Base-by-base conservation (phyloP, 2,329 filamentous ascomycete genomes). In the Colletotrichum camelliae region DNA sequence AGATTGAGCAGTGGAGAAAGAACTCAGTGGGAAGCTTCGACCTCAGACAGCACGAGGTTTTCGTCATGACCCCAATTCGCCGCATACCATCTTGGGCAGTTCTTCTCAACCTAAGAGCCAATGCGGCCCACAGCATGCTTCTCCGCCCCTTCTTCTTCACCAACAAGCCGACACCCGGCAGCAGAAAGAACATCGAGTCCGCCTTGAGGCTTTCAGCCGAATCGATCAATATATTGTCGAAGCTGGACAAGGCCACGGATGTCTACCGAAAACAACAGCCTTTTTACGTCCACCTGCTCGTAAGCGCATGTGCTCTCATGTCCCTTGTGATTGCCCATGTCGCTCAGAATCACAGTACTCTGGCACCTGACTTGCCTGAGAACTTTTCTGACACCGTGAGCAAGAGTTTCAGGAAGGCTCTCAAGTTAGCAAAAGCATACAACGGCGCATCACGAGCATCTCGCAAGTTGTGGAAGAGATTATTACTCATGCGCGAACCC, bases 101-200 rank as follows among this genome's bases (percentile, higher is more conserved):
- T 16, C 57, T 76, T 12, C 64, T 76, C 4, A 55, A 70, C 37
- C 74, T 76, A 4, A 70, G 74, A 15, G 74, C 69, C 15, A 76
- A 73, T 33, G 70, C 74, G 6, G 65, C 71, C 6, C 74, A 65
- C 27, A 61, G 43, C 16, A 60, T 76, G 55, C 62, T 76, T 33
- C 74, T 76, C 9, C 62, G 70, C 33, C 74, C 74, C 8, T 76
- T 65, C 35, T 76, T 76, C 60, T 72, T 76, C 57, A 65, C 74
- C n/a, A 62, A 35, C 27, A 27, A 33, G 27, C 24, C 64, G 4
- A 48, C 64, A 8, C 18, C 64, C 9, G 37, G 37, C 10, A 69
- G 64, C 57, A 27, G 55, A n/a, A 72, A 48, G 65, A 70, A 73
- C 33, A 69, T 76, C 43, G 62, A 65, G 31, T 66, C 74, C 9